A percentile compares a stretch with the other conserved stretches of the same genome.
phyloP scores from a whole-genome alignment of 345 rosid genomes.

The Bruguiera gymnorhiza region DNA sequence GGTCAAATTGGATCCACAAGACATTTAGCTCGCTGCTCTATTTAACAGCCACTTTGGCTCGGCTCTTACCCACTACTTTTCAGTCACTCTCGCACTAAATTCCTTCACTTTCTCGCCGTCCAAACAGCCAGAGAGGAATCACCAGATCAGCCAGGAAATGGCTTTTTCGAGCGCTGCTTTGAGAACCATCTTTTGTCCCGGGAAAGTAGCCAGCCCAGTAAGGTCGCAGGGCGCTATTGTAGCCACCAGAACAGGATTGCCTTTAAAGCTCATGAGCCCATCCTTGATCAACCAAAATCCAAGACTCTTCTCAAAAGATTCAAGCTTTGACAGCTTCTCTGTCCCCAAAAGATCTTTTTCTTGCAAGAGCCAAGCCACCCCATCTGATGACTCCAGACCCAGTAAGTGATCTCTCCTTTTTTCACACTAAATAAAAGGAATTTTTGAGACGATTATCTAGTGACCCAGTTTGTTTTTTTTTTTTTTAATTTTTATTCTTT shows the following conservation, averaged over 20 bases:
- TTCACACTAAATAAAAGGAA: background rate
- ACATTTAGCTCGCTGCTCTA: background rate
- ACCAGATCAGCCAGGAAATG: slow-evolving; percentile 23
- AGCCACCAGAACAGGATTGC: slow-evolving; percentile 6
- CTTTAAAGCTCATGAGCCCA: slow-evolving; percentile 20
- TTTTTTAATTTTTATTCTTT: too few species aligned
- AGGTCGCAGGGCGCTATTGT: slow-evolving; percentile 14
- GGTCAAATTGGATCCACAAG: too few species aligned
- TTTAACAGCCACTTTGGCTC: background rate
- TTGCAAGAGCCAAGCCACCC: slow-evolving; percentile 43
- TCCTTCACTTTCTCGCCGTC: background rate
- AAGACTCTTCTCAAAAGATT: background rate
- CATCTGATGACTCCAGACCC: slow-evolving; percentile 30
- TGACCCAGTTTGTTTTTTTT: background rate
- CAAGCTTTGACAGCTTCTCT: slow-evolving; percentile 8
- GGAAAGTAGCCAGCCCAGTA: slow-evolving; percentile 15
- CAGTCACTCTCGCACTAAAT: background rate
- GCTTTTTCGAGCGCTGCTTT: slow-evolving; percentile 33
- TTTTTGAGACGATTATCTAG: background rate
- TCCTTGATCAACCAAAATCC: background rate
- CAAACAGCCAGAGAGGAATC: background rate
- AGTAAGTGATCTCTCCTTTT: slow-evolving; percentile 19
- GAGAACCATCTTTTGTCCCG: slow-evolving; percentile 22
- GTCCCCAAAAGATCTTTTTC: slow-evolving; percentile 35
- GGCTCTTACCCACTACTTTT: too few species aligned